Evolutionary conservation across 164 flowering plant genomes (phyloP).

Genomic region (Tetracentron sinense): DNA sequence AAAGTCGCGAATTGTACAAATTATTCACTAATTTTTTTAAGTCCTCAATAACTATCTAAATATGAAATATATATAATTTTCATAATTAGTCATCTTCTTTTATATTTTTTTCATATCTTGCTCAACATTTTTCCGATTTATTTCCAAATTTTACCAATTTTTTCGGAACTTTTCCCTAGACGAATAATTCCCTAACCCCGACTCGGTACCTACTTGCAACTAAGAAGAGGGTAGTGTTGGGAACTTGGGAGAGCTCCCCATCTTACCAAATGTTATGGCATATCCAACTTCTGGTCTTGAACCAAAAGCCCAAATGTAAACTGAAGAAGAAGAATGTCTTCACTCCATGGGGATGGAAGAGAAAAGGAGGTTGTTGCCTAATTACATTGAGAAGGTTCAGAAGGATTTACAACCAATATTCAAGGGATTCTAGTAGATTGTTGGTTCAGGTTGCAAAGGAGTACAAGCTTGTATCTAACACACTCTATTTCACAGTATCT

Average conservation of each 20-base stretch:
- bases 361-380: conserved; percentile 47
- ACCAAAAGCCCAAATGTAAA: conserved; percentile 16
- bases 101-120: no score
- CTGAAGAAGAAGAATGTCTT: conserved; percentile 30
- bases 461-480: conserved; percentile 57
- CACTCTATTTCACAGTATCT: conserved; percentile 56
- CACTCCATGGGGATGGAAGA: conserved; percentile 50
- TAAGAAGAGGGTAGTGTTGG: conserved; percentile 43
- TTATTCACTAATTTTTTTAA: no score
- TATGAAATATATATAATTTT: no score
- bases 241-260: conserved; percentile 55
- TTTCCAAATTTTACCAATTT: no score
- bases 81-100: no score
- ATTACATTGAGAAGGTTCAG: conserved; percentile 55
- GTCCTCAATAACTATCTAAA: no score
- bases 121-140: no score
- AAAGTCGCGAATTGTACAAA: no score
- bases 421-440: conserved; percentile 66
- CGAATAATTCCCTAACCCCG: no score
- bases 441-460: conserved; percentile 81
- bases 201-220: conserved; percentile 1
- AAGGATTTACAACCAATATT: conserved; percentile 58
- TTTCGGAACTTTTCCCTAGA: no score
- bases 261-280: conserved; percentile 12
- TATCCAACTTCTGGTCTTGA: conserved; percentile 8